Evolutionary conservation across 306 rosid species (phyloP).

Genomic region (Prunus campanulata): DNA sequence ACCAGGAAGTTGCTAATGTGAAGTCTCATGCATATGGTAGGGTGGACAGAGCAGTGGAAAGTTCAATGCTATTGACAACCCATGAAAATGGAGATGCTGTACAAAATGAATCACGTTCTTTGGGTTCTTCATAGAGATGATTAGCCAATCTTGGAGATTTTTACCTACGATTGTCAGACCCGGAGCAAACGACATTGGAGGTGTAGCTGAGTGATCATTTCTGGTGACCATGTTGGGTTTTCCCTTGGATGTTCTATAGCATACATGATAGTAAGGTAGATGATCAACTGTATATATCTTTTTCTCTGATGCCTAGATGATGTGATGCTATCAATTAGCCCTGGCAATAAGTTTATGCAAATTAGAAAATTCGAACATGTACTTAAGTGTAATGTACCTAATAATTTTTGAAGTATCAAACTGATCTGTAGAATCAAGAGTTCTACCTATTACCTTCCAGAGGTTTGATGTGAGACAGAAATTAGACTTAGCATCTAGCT

Average conservation of each 20-base stretch:
- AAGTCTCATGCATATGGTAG: slow-evolving; percentile 4
- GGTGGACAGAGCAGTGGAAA: not conserved
- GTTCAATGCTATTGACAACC: not conserved
- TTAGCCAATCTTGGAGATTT: not conserved
- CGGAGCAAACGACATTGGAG: not conserved
- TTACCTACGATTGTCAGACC: not conserved
- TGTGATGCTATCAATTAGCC: slow-evolving; percentile 1
- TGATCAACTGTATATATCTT: slow-evolving; percentile 3
- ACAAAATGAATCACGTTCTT: not conserved
- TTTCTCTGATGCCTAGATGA: not conserved
- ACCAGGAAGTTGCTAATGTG: not conserved
- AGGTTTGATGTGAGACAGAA: not conserved
- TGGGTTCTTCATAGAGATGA: not conserved
- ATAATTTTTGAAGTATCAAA: not conserved
- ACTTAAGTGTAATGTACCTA: not conserved
- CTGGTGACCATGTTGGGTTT: not conserved
- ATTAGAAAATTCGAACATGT: not conserved
- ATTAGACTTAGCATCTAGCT: too few species aligned
- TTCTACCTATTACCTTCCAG: not conserved
- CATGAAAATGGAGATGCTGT: not conserved
- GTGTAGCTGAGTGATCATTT: not conserved
- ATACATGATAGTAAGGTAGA: not conserved
- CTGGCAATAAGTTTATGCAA: not conserved
- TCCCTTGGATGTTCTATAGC: not conserved
- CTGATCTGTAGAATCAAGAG: not conserved